Conservation (phyloP, 768 basidiomycete species). For the Chalciporus piperatus region DNA sequence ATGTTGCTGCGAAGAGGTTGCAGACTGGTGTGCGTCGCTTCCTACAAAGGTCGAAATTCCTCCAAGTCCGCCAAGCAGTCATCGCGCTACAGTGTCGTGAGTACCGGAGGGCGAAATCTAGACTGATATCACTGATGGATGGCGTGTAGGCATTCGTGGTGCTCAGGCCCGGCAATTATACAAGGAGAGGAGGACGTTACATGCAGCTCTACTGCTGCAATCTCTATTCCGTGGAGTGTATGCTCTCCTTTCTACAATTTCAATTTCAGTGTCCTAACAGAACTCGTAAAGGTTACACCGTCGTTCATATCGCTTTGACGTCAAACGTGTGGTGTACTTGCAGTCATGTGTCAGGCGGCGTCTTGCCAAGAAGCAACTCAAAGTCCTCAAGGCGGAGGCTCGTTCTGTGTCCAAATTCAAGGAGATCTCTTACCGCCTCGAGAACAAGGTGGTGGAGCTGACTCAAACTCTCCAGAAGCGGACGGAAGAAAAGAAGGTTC, state of each 20-base stretch:
- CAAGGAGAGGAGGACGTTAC: slow-evolving; percentile 49
- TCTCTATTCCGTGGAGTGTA: slow-evolving; percentile 87
- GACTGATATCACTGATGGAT: slow-evolving; percentile 6
- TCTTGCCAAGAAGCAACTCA: slow-evolving; percentile 82
- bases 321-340: slow-evolving; percentile 73
- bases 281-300: slow-evolving; percentile 48
- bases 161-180: slow-evolving; percentile 62
- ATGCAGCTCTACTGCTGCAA: slow-evolving; percentile 75
- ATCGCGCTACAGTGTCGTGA: slow-evolving; percentile 81
- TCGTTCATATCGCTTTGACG: slow-evolving; percentile 53
- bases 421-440: slow-evolving; percentile 94
- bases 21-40: slow-evolving; percentile 73
- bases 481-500: slow-evolving; percentile 85
- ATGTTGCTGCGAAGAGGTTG: slow-evolving; percentile 71
- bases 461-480: slow-evolving; percentile 91
- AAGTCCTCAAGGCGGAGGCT: slow-evolving; percentile 81
- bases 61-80: slow-evolving; percentile 58
- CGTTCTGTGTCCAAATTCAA: slow-evolving; percentile 98
- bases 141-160: slow-evolving; percentile 65
- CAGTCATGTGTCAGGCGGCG: slow-evolving; percentile 93
- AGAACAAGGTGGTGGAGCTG: slow-evolving; percentile 99
- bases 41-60: slow-evolving; percentile 69
- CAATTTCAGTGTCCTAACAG: slow-evolving; percentile 2
- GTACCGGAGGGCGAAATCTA: slow-evolving; percentile 32
- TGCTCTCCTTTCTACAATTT: slow-evolving; percentile 34